Evolutionary conservation across 352 stramenopile genomes (phyloP).

Genomic region (Phytophthora gonapodyides): DNA sequence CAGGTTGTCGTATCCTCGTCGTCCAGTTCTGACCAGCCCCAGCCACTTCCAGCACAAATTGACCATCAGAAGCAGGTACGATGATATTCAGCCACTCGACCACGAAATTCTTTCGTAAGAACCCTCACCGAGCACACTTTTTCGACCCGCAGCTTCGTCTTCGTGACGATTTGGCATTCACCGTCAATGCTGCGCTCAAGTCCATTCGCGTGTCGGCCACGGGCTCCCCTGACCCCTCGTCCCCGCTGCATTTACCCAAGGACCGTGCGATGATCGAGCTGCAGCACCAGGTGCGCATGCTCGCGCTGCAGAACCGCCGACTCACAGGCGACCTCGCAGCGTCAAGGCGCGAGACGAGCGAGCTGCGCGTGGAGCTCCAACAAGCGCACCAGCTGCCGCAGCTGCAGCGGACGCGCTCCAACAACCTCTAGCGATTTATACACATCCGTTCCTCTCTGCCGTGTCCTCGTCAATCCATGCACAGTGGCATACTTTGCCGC

Average conservation of each 20-base stretch:
- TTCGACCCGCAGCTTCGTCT: constrained; percentile 55
- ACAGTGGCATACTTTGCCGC: constrained; percentile 6
- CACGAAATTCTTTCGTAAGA: background rate
- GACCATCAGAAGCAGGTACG: constrained; percentile 72
- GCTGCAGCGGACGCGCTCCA: constrained; percentile 46
- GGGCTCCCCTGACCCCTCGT: background rate
- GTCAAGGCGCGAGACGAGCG: constrained; percentile 59
- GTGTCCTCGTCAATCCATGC: constrained; percentile 2
- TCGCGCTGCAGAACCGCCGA: constrained; percentile 66
- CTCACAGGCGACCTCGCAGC: constrained; percentile 54
- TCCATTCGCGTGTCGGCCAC: constrained; percentile 58
- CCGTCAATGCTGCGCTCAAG: constrained; percentile 77
- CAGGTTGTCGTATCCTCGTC: constrained; percentile 63
- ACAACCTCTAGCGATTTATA: constrained; percentile 28
- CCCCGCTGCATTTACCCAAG: constrained; percentile 23
- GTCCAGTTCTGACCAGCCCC: constrained; percentile 54
- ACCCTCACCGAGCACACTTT: constrained; percentile 7
- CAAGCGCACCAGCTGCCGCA: constrained; percentile 45
- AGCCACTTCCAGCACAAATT: constrained; percentile 60
- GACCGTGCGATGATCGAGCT: constrained; percentile 47
- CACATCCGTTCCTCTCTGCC: background rate
- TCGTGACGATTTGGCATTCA: constrained; percentile 75
- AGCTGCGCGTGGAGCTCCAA: constrained; percentile 62
- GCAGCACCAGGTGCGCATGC: constrained; percentile 64
- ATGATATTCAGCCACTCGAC: background rate